phyloP scores from a whole-genome alignment of 116 monocot species.

The Dioscorea cayenensis region DNA sequence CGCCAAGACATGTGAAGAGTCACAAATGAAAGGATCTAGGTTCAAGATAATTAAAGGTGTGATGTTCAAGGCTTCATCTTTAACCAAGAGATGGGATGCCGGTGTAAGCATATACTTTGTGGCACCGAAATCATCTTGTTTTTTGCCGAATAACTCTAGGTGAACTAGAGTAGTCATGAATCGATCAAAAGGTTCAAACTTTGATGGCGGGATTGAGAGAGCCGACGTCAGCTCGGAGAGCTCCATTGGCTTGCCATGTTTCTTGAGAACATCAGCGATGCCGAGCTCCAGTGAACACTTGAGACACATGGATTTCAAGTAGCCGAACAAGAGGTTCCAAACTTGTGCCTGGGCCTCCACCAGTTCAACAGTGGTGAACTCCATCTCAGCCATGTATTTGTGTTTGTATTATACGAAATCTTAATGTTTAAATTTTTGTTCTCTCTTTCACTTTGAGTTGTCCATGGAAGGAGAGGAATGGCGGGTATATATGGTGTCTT shows the following conservation, averaged over 20 bases:
- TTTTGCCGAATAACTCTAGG: not conserved
- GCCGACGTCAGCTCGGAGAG: slow-evolving; percentile 15
- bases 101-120: not conserved
- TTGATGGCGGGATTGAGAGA: not conserved
- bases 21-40: not conserved
- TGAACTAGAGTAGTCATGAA: slow-evolving; percentile 18
- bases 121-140: not conserved
- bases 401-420: no score
- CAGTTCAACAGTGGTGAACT: no score
- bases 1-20: not conserved
- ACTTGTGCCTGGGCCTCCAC: no score
- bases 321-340: slow-evolving; percentile 10
- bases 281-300: slow-evolving; percentile 30
- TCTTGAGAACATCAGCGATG: slow-evolving; percentile 21
- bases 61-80: not conserved
- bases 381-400: no score
- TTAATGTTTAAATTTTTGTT: no score
- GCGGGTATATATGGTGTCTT: no score
- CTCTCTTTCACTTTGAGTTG: no score
- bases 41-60: not conserved
- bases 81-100: not conserved
- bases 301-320: slow-evolving; percentile 14
- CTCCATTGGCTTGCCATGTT: slow-evolving; percentile 11
- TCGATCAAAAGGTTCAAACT: not conserved
- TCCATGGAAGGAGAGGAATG: no score